These are phyloP conservation scores for Melastoma candidum DNA, from an alignment of 441 rosid genomes.

Conservation along the genomic window DNA sequence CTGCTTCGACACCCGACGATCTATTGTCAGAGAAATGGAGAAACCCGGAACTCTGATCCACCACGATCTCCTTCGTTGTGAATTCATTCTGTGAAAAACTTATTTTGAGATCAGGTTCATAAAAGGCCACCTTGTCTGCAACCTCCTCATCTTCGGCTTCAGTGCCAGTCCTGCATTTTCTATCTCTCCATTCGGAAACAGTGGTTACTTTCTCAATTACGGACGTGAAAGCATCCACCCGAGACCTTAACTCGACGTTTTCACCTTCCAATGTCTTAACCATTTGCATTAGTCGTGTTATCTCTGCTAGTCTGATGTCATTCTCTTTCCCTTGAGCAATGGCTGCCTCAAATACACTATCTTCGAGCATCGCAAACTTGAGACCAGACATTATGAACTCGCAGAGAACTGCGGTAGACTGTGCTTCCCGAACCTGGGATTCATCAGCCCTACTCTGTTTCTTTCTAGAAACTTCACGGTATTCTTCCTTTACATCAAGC, in stretches of 20 bases:
- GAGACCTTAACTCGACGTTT: conserved; percentile 46
- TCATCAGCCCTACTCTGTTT: conserved; percentile 36
- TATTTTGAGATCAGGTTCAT: conserved; percentile 30
- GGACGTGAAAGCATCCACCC: conserved; percentile 40
- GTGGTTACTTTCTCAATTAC: conserved; percentile 19
- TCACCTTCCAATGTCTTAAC: conserved; percentile 42
- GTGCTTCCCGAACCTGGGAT: conserved; percentile 44
- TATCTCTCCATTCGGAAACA: conserved; percentile 1
- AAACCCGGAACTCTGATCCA: conserved; percentile 80
- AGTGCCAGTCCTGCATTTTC: conserved; percentile 17
- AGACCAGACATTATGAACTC: conserved; percentile 49
- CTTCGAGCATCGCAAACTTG: conserved; percentile 47
- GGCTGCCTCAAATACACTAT: conserved; percentile 39
- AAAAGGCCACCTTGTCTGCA: conserved; percentile 18
- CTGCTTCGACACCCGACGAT: conserved; percentile 45
- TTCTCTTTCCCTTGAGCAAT: conserved; percentile 37
- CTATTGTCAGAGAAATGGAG: conserved; percentile 64
- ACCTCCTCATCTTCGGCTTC: conserved; percentile 13
- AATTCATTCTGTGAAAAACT: conserved; percentile 42
- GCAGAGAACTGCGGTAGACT: conserved; percentile 36
- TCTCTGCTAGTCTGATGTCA: conserved; percentile 35
- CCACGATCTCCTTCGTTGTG: conserved; percentile 85
- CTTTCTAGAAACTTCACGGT: conserved; percentile 33
- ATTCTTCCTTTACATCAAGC: conserved; percentile 29
- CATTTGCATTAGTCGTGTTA: conserved; percentile 15